These are phyloP conservation scores for Botryosphaeria dothidea DNA, from an alignment of 2,329 filamentous ascomycete genomes.

Conservation along the genomic window DNA sequence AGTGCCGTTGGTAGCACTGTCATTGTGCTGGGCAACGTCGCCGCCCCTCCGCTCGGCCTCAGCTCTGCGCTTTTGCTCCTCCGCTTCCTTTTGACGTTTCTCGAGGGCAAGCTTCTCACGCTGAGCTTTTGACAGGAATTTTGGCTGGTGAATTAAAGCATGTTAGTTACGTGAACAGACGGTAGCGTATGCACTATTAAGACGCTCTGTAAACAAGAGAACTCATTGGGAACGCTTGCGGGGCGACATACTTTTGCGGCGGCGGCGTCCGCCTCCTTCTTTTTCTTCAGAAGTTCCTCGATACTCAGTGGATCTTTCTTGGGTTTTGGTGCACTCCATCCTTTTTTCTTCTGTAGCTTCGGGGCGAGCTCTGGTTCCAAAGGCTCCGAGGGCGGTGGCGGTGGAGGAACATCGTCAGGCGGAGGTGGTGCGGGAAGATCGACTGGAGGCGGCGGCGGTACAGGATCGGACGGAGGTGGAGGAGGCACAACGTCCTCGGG, in stretches of 20 bases:
- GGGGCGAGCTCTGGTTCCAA: slow-evolving; percentile 28
- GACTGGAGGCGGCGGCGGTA: slow-evolving; percentile 43
- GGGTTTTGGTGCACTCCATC: slow-evolving; percentile 48
- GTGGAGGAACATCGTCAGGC: slow-evolving; percentile 20
- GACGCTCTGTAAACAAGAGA: slow-evolving; percentile 26
- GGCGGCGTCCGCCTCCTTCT: slow-evolving; percentile 81
- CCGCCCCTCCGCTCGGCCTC: slow-evolving; percentile 38
- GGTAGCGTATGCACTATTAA: slow-evolving; percentile 25
- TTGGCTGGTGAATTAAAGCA: slow-evolving; percentile 55
- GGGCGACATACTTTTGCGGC: slow-evolving; percentile 66
- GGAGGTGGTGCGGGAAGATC: slow-evolving; percentile 23
- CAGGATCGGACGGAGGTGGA: slow-evolving; percentile 43
- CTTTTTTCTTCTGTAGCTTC: slow-evolving; percentile 54
- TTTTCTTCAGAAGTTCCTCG: slow-evolving; percentile 81
- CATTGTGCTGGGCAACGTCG: slow-evolving; percentile 17
- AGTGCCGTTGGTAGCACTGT: slow-evolving; percentile 18
- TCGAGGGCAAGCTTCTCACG: slow-evolving; percentile 78
- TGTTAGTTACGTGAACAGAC: slow-evolving; percentile 24
- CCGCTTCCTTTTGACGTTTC: slow-evolving; percentile 71
- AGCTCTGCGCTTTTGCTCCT: slow-evolving; percentile 58
- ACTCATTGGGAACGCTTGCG: background rate
- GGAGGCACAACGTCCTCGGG: slow-evolving; percentile 25
- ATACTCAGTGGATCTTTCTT: slow-evolving; percentile 68
- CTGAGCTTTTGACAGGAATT: slow-evolving; percentile 81
- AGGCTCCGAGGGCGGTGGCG: slow-evolving; percentile 21